phyloP scores from a whole-genome alignment of 2,329 filamentous ascomycete genomes.

The Fusarium sp. region DNA sequence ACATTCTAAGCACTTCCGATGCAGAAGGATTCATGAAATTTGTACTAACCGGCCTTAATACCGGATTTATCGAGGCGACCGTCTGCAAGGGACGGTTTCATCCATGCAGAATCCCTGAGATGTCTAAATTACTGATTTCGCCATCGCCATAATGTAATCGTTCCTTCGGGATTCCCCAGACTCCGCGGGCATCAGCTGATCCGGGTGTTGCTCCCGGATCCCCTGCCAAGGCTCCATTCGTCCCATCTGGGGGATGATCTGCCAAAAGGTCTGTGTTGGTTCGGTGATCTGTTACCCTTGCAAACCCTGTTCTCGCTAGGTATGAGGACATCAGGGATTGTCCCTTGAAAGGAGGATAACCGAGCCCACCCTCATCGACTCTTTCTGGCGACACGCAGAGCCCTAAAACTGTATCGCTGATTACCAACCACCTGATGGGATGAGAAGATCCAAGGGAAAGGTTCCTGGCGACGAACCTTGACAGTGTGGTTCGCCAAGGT shows the following conservation, averaged over 20 bases:
- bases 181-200: not conserved
- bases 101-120: not conserved
- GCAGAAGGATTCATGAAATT: not conserved
- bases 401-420: not conserved
- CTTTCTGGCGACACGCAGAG: not conserved
- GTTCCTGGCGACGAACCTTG: not conserved
- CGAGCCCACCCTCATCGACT: not conserved
- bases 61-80: not conserved
- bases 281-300: not conserved
- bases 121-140: not conserved
- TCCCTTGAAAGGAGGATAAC: not conserved
- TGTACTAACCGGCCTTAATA: not conserved
- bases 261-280: not conserved
- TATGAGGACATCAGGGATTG: not conserved
- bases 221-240: not conserved
- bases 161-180: not conserved
- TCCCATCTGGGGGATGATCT: not conserved
- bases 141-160: not conserved
- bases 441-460: not conserved
- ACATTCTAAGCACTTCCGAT: not conserved
- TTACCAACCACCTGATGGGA: not conserved
- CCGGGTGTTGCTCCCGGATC: not conserved
- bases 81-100: not conserved
- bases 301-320: not conserved
- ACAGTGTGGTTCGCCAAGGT: not conserved